phyloP scores from a whole-genome alignment of 345 rosid genomes.

The Trapa incisa region DNA sequence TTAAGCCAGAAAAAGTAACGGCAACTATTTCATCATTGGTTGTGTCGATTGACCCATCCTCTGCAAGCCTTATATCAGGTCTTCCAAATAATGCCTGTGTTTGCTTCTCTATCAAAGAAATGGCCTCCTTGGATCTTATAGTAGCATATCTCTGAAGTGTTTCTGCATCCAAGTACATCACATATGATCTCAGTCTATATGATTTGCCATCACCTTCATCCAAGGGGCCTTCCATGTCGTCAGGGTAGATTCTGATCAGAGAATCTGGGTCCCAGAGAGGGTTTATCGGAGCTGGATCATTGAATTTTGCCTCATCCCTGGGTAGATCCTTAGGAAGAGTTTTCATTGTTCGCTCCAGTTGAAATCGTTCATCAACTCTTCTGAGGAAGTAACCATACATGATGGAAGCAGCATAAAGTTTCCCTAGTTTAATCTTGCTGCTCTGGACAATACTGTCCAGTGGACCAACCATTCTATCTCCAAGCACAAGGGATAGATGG shows the following conservation, averaged over 20 bases:
- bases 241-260: conserved; percentile 38
- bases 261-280: conserved; percentile 72
- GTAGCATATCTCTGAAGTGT: conserved; percentile 89
- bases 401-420: conserved; percentile 79
- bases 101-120: conserved; percentile 73
- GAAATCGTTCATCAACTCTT: conserved; percentile 83
- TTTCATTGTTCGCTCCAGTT: conserved; percentile 78
- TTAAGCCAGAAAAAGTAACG: conserved; percentile 50
- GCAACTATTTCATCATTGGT: conserved; percentile 50
- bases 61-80: conserved; percentile 57
- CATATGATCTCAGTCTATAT: conserved; percentile 61
- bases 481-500: conserved; percentile 67
- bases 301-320: conserved; percentile 24
- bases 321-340: conserved; percentile 53
- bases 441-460: conserved; percentile 56
- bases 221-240: conserved; percentile 17
- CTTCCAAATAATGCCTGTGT: conserved; percentile 83
- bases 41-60: conserved; percentile 66
- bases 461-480: conserved; percentile 66
- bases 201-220: conserved; percentile 27
- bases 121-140: conserved; percentile 80
- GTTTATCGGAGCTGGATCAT: conserved; percentile 33
- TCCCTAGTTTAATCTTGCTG: conserved; percentile 82
- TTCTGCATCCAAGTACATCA: conserved; percentile 72
- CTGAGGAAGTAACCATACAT: conserved; percentile 88